Evolutionary conservation across 805 yeast genomes (phyloP), one percentile per base, ranked within the genome.

Genomic region (Candida dendrica): DNA sequence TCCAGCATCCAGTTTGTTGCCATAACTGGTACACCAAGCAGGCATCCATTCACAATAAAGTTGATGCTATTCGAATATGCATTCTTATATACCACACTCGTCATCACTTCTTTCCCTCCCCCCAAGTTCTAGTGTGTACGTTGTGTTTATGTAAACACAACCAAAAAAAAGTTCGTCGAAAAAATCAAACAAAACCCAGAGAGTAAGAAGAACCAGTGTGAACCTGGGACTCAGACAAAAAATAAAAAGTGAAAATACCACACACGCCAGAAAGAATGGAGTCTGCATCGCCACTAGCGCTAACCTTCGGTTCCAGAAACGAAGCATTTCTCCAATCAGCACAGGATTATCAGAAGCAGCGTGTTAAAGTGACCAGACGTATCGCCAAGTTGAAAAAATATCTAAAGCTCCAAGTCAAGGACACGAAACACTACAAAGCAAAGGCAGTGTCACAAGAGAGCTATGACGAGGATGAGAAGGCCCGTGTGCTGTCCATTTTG

Each of bases 311-410:
- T 15, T 76, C 70, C 13, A 77, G 96, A 43, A 68, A 74, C 51
- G 73, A 74, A 41, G 79, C 80, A 13, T 75, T 79, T 50, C 69
- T 88, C 42, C 77, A 76, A 50, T 71, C 87, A 4, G 70, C 86
- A 1, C 75, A 73, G 15, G 96, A 89, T 54, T 88, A 65, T 58
- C 75, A 72, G 37, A 79, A 76, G 49, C 83, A 84, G 52, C 81
- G 95, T 56, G 71, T 68, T 41, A 72, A 79, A 50, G 59, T 81
- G 42, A 78, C 81, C 45, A 74, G 77, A 48, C 71, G 75, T 43
- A 59, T 89, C 42, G 75, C 74, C 42, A 77, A 76, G 44, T 65
- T 85, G 48, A 86, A 91, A 55, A 80, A 75, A 44, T 76, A 75
- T 29, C 69, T 84, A 42, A 69, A 71, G 42, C 65, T 90, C 45